phyloP scores from a whole-genome alignment of 176 grass and related monocot species.

The Pontederia crassipes region DNA sequence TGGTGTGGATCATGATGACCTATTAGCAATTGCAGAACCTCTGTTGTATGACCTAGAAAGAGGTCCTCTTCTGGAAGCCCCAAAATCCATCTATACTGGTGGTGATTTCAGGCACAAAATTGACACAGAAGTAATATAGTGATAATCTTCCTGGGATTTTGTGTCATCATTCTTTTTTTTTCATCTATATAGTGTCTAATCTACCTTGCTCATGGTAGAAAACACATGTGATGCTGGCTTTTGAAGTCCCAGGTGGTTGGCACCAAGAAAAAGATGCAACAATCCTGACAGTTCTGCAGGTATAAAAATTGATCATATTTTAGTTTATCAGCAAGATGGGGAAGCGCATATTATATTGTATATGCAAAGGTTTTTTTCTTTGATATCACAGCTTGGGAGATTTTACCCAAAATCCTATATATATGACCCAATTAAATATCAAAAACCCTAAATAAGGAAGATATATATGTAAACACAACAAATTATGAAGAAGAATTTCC shows the following conservation, averaged over 20 bases:
- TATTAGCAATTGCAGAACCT: conserved; percentile 60
- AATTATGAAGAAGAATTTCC: no score
- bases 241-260: conserved; percentile 89
- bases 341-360: no score
- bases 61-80: conserved; percentile 33
- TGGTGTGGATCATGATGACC: conserved; percentile 63
- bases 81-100: conserved; percentile 65
- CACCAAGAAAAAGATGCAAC: conserved; percentile 61
- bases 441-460: no score
- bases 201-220: conserved; percentile 32
- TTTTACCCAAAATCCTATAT: no score
- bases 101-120: conserved; percentile 56
- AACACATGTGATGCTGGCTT: conserved; percentile 77
- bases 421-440: no score
- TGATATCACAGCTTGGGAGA: no score
- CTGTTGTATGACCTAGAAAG: conserved; percentile 61
- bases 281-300: conserved; percentile 74
- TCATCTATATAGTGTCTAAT: conserved; percentile 1
- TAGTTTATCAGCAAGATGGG: not conserved
- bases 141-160: not conserved
- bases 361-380: no score
- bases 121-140: conserved; percentile 53
- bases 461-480: no score
- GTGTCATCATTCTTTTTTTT: conserved; percentile 12
- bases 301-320: not conserved